phyloP scores from a whole-genome alignment of 1,284 basidiomycete species.

The Papiliotrema nemorosa region DNA sequence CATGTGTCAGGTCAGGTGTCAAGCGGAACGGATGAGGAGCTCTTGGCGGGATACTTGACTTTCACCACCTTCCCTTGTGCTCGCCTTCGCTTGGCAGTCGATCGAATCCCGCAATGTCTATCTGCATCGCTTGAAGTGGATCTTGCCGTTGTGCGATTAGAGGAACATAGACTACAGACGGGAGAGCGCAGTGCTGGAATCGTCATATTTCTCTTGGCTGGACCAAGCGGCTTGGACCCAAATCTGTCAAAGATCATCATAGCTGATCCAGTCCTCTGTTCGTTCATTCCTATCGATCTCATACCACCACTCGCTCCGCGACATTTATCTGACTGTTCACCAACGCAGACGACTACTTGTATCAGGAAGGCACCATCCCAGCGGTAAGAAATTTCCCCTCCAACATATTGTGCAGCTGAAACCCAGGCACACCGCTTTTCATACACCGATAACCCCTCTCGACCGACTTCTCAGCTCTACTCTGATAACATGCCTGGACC shows the following conservation, averaged over 20 bases:
- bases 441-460: not conserved
- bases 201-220: not conserved
- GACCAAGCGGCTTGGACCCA: not conserved
- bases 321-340: not conserved
- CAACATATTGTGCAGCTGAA: not conserved
- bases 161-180: not conserved
- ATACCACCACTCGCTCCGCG: not conserved
- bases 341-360: not conserved
- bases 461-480: not conserved
- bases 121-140: too few relatives aligned
- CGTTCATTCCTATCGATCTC: not conserved
- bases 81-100: not conserved
- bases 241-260: not conserved
- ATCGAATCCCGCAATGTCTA: not conserved
- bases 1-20: too few relatives aligned
- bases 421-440: slow-evolving; percentile 1
- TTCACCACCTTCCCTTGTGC: too few relatives aligned
- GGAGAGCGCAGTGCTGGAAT: not conserved
- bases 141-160: too few relatives aligned
- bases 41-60: too few relatives aligned
- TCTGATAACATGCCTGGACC: not conserved
- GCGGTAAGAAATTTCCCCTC: not conserved
- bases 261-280: too few relatives aligned
- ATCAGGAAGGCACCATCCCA: not conserved
- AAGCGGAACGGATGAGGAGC: too few relatives aligned